These are phyloP conservation scores for Fraxinus xanthoxyloides DNA, from an alignment of 305 asterid genomes.

Conservation along the genomic window DNA sequence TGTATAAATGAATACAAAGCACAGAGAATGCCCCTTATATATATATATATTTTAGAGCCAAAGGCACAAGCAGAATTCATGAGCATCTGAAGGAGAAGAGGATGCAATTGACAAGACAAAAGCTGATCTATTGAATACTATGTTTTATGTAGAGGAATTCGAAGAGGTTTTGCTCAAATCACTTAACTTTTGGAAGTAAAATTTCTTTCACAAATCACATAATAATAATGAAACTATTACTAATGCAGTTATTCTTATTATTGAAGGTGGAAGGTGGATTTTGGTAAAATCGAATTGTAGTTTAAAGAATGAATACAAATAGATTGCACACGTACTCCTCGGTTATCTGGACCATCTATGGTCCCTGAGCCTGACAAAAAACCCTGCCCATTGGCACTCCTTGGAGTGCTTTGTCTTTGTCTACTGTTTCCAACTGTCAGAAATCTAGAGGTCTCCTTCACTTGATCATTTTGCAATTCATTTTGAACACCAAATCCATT, in stretches of 20 bases:
- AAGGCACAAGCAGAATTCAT: background rate
- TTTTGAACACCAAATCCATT: slow-evolving; percentile 34
- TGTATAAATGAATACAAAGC: background rate
- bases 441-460: slow-evolving; percentile 45
- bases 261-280: background rate
- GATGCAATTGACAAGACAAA: slow-evolving; percentile 7
- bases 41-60: background rate
- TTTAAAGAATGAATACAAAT: slow-evolving; percentile 31
- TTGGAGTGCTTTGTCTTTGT: slow-evolving; percentile 38
- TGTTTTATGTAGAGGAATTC: background rate
- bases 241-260: slow-evolving; percentile 7
- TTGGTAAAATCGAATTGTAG: slow-evolving; percentile 1
- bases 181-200: background rate
- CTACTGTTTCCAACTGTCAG: slow-evolving; percentile 33
- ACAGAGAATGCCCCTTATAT: background rate
- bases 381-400: slow-evolving; percentile 35
- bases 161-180: background rate
- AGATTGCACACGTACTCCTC: slow-evolving; percentile 21
- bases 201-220: slow-evolving; percentile 3
- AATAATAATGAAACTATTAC: slow-evolving; percentile 9
- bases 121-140: background rate
- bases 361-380: slow-evolving; percentile 35
- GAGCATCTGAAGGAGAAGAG: slow-evolving; percentile 19
- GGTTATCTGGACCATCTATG: slow-evolving; percentile 22
- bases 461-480: slow-evolving; percentile 33